Evolutionary conservation across 2,329 filamentous ascomycete species (phyloP).

Genomic region (Diaporthe ilicicola): DNA sequence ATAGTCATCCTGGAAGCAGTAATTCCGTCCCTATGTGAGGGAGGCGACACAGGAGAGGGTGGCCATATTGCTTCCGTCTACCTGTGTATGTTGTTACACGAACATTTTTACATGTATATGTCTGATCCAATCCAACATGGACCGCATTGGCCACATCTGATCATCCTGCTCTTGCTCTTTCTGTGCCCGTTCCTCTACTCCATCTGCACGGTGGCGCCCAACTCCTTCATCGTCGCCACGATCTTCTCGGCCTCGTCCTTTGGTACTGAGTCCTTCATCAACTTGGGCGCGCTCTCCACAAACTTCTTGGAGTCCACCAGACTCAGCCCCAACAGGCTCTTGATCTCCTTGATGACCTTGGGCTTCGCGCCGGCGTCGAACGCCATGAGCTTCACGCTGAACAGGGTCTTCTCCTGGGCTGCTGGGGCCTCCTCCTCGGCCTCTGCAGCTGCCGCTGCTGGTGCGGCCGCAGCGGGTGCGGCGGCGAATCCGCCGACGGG

Average conservation of each 20-base stretch:
- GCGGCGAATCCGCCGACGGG: slow-evolving; percentile 90
- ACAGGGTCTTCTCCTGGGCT: slow-evolving; percentile 95
- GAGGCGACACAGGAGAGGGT: slow-evolving; percentile 5
- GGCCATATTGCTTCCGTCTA: slow-evolving; percentile 33
- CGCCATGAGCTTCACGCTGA: slow-evolving; percentile 91
- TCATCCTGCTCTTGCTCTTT: slow-evolving; percentile 11
- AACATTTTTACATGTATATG: slow-evolving; percentile 41
- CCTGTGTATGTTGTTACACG: slow-evolving; percentile 44
- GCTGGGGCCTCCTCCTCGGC: slow-evolving; percentile 88
- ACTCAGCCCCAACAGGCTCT: slow-evolving; percentile 91
- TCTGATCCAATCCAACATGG: slow-evolving; percentile 30
- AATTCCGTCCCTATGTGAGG: background rate
- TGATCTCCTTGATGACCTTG: slow-evolving; percentile 99
- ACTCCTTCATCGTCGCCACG: slow-evolving; percentile 87
- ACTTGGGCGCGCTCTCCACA: slow-evolving; percentile 96
- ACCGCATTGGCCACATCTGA: slow-evolving; percentile 16
- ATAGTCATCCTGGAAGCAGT: background rate
- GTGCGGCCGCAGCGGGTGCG: slow-evolving; percentile 64
- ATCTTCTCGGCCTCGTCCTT: slow-evolving; percentile 99
- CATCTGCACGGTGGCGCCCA: slow-evolving; percentile 90
- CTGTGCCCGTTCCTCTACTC: slow-evolving; percentile 66
- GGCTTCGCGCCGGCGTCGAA: slow-evolving; percentile 92
- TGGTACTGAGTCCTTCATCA: slow-evolving; percentile 98
- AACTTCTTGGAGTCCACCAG: slow-evolving; percentile 99
- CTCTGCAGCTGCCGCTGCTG: slow-evolving; percentile 75